Evolutionary conservation across 176 grass and related monocot genomes (phyloP).

Genomic region (Oryza meridionalis): DNA sequence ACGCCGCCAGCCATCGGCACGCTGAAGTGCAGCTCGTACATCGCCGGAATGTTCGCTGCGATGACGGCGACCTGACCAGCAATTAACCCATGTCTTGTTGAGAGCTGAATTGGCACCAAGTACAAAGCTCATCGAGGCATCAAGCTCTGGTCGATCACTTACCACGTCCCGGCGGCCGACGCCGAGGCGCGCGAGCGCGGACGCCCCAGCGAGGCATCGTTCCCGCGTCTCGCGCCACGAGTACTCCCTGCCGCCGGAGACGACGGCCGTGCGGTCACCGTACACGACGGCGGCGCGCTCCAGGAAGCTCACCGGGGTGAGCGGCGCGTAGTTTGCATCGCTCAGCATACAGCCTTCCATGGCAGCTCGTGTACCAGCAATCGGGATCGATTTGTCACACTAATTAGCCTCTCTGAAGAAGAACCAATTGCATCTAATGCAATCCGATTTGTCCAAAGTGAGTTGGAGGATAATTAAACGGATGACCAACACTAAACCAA

Average conservation of each 20-base stretch:
- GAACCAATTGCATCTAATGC: not conserved
- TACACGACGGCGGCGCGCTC: slow-evolving; percentile 63
- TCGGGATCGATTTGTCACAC: not conserved
- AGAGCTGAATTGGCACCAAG: not conserved
- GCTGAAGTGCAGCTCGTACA: slow-evolving; percentile 72
- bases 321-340: slow-evolving; percentile 58
- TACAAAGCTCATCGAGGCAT: not conserved
- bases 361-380: not conserved
- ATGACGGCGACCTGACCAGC: slow-evolving; percentile 51
- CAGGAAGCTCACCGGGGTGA: slow-evolving; percentile 65
- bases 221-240: slow-evolving; percentile 52
- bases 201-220: slow-evolving; percentile 51
- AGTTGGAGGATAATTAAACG: not conserved
- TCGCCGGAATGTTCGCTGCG: slow-evolving; percentile 49
- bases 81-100: not conserved
- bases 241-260: slow-evolving; percentile 40
- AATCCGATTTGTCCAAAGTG: not conserved
- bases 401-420: not conserved
- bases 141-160: not conserved
- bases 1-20: slow-evolving; percentile 60
- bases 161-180: slow-evolving; percentile 53
- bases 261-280: slow-evolving; percentile 50
- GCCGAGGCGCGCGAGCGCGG: slow-evolving; percentile 51
- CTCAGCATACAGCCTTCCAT: slow-evolving; percentile 47
- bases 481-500: not conserved